Percentiles rank a stretch among this genome's conserved stretches.
These are phyloP conservation scores for Aureobasidium sp. DNA, from an alignment of 2,329 filamentous ascomycete genomes.

Conservation along the genomic window DNA sequence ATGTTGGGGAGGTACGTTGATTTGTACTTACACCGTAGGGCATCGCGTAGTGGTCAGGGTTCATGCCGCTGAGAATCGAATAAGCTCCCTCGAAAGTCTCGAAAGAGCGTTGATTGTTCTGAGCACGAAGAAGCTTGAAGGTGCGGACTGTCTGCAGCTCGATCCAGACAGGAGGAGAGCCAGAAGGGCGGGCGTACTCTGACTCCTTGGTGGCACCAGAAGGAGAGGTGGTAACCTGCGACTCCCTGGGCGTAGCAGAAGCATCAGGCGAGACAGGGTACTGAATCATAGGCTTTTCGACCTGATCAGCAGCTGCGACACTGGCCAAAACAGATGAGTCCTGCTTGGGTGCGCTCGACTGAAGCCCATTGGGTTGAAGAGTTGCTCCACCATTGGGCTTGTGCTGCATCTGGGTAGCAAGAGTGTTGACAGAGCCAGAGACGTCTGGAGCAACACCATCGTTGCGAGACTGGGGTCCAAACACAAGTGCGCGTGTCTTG, in stretches of 20 bases:
- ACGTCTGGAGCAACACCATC: neutral
- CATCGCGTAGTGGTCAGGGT: conserved; percentile 9
- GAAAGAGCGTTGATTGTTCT: neutral
- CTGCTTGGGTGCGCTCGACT: neutral
- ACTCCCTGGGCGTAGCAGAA: neutral
- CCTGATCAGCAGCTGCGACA: neutral
- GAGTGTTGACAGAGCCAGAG: no score
- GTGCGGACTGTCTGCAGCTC: neutral
- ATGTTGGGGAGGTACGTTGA: neutral
- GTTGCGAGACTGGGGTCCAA: neutral
- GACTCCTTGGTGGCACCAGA: neutral
- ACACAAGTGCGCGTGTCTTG: neutral
- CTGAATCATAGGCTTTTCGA: neutral
- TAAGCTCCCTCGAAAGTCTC: conserved; percentile 27
- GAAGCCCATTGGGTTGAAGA: no score
- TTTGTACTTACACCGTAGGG: conserved; percentile 4
- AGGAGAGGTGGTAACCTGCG: neutral
- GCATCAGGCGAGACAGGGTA: neutral
- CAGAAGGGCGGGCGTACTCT: neutral
- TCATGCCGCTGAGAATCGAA: conserved; percentile 4
- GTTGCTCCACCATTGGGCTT: neutral
- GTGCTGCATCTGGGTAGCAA: neutral
- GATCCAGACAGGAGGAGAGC: conserved; percentile 3
- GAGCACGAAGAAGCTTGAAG: conserved; percentile 1
- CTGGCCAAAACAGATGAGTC: neutral